Percentiles rank a stretch among this genome's conserved stretches.
Evolutionary conservation across 2,329 filamentous ascomycete genomes (phyloP).

Genomic region (Dendrostoma leiphaemia): DNA sequence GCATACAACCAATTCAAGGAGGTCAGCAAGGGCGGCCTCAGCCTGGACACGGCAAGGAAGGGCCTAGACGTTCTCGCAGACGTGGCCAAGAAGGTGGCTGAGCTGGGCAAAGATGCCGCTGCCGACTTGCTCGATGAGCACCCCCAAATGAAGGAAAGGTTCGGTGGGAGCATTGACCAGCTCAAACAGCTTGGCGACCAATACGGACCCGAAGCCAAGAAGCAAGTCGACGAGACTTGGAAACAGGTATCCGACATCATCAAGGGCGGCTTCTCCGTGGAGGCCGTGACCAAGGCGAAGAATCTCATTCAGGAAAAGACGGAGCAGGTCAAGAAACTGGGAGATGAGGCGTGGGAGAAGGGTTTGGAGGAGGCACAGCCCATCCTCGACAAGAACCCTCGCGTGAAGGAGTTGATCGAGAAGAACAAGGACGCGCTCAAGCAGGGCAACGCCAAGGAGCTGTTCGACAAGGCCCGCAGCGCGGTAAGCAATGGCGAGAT

Average conservation of each 20-base stretch:
- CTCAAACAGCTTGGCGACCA: constrained; percentile 67
- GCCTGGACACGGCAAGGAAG: constrained; percentile 58
- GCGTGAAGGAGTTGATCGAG: constrained; percentile 70
- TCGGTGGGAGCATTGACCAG: constrained; percentile 66
- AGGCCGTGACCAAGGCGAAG: constrained; percentile 53
- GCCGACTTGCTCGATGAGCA: constrained; percentile 70
- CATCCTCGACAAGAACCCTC: constrained; percentile 72
- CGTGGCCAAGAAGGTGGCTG: constrained; percentile 56
- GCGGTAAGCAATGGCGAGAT: constrained; percentile 61
- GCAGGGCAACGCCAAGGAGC: constrained; percentile 61
- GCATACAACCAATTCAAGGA: constrained; percentile 67
- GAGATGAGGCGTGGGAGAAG: constrained; percentile 71
- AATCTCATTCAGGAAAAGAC: constrained; percentile 69
- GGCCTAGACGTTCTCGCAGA: constrained; percentile 63
- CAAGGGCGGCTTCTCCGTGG: constrained; percentile 56
- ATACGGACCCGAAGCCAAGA: constrained; percentile 74
- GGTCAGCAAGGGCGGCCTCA: constrained; percentile 58
- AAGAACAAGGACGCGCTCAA: constrained; percentile 68
- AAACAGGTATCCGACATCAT: constrained; percentile 63
- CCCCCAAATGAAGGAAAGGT: constrained; percentile 68
- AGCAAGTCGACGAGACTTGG: constrained; percentile 72
- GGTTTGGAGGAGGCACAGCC: constrained; percentile 69
- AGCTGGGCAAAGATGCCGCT: constrained; percentile 61
- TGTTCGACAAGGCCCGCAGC: constrained; percentile 61
- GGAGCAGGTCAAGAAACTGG: constrained; percentile 63